phyloP scores from a whole-genome alignment of 805 yeast genomes.

The Kodamaea jinghongensis region DNA sequence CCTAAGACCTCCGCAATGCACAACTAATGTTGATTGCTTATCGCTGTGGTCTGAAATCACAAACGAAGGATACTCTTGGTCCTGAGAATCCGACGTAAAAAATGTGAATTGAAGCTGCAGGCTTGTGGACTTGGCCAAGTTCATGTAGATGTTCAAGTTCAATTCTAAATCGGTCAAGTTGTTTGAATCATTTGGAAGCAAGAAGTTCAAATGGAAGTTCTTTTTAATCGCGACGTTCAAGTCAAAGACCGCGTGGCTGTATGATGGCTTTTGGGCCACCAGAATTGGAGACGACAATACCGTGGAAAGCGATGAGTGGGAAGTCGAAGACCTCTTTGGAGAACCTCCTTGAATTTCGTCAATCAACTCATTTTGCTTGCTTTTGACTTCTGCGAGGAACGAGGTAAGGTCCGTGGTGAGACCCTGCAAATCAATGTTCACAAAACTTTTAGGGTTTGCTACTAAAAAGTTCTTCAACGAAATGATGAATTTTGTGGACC shows the following conservation, averaged over 20 bases:
- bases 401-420: constrained; percentile 60
- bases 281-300: not conserved
- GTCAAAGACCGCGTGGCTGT: constrained; percentile 26
- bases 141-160: constrained; percentile 34
- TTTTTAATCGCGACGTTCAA: constrained; percentile 31
- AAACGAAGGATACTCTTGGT: constrained; percentile 26
- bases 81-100: constrained; percentile 19
- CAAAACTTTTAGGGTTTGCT: constrained; percentile 53
- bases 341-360: constrained; percentile 5
- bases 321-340: constrained; percentile 2
- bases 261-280: constrained; percentile 9
- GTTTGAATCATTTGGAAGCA: constrained; percentile 34
- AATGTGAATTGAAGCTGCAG: constrained; percentile 8
- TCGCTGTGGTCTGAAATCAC: constrained; percentile 28
- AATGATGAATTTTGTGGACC: constrained; percentile 22
- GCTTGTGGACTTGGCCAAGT: constrained; percentile 21
- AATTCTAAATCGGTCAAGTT: constrained; percentile 32
- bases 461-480: constrained; percentile 34
- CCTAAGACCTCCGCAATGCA: constrained; percentile 41
- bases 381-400: constrained; percentile 24
- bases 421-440: constrained; percentile 56
- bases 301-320: not conserved
- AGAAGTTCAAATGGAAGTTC: constrained; percentile 32
- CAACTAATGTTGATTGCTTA: constrained; percentile 29
- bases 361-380: constrained; percentile 8